phyloP scores from a whole-genome alignment of 352 stramenopile species.

The Thraustotheca clavata region DNA sequence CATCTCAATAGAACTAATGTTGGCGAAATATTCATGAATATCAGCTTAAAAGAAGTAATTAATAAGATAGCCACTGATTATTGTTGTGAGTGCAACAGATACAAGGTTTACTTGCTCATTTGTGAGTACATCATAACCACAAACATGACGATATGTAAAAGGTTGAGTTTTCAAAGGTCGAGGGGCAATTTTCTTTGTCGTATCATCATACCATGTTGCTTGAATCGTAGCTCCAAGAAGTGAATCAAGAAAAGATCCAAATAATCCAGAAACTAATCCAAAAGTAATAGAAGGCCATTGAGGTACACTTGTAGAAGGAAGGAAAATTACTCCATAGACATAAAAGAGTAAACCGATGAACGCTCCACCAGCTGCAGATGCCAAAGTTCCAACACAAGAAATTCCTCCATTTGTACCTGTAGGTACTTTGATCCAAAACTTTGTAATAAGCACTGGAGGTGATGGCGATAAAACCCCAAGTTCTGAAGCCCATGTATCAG shows the following conservation, averaged over 20 bases:
- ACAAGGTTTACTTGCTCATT: constrained; percentile 75
- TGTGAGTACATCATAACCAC: constrained; percentile 26
- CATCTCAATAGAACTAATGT: too few relatives aligned
- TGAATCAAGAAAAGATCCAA: constrained; percentile 78
- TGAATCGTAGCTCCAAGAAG: constrained; percentile 78
- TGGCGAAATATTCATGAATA: too few relatives aligned
- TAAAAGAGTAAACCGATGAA: constrained; percentile 83
- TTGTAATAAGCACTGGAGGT: constrained; percentile 83
- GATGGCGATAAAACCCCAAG: constrained; percentile 83
- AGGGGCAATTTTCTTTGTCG: constrained; percentile 46
- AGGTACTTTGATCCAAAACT: constrained; percentile 48
- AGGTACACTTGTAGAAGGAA: constrained; percentile 27
- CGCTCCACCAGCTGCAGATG: constrained; percentile 72
- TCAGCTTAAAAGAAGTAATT: constrained; percentile 36
- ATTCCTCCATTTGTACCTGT: constrained; percentile 92
- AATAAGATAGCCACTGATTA: constrained; percentile 35
- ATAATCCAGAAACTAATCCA: constrained; percentile 44
- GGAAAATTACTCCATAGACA: constrained; percentile 28
- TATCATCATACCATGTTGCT: constrained; percentile 51
- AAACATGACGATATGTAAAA: constrained; percentile 1
- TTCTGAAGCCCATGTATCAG: constrained; percentile 94
- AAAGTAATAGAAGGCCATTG: constrained; percentile 48
- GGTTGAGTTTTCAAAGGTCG: constrained; percentile 7
- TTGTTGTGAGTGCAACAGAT: constrained; percentile 48
- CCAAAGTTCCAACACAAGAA: constrained; percentile 69